Conservation (phyloP, 2,329 filamentous ascomycete species). For the Cladosporium colombiae region DNA sequence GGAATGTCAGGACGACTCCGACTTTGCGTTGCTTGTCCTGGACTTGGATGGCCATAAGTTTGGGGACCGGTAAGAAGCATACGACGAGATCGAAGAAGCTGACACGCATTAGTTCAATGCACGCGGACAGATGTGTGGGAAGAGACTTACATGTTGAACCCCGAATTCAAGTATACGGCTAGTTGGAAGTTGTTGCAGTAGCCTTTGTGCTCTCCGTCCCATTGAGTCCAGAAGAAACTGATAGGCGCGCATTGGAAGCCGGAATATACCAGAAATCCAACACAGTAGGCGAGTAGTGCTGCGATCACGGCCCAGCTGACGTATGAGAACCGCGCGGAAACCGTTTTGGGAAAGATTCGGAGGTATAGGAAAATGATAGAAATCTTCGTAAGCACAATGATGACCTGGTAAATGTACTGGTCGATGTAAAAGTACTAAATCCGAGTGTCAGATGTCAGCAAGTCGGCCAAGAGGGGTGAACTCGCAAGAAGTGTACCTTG, state of each 20-base stretch:
- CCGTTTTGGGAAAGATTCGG: conserved; percentile 2
- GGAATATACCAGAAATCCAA: neutral
- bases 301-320: neutral
- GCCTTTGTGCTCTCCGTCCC: conserved; percentile 9
- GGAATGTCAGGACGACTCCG: neutral
- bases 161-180: neutral
- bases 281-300: neutral
- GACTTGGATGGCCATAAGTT: neutral
- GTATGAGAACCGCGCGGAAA: neutral
- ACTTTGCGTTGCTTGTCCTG: neutral
- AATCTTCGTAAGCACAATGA: conserved; percentile 11
- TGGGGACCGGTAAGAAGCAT: neutral
- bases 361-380: conserved; percentile 4
- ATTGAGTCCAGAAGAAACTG: conserved; percentile 3
- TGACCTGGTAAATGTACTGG: conserved; percentile 6
- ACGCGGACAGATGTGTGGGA: too few species aligned
- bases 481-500: neutral
- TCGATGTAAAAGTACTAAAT: conserved; percentile 2
- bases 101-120: too few species aligned
- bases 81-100: conserved; percentile 1
- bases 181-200: conserved; percentile 2
- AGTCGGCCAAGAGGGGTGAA: too few species aligned
- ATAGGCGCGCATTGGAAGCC: conserved; percentile 1
- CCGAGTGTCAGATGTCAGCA: neutral
- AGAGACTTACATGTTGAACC: conserved; percentile 2